phyloP scores from a whole-genome alignment of 1,284 basidiomycete genomes.

The Xerocomus tenax region DNA sequence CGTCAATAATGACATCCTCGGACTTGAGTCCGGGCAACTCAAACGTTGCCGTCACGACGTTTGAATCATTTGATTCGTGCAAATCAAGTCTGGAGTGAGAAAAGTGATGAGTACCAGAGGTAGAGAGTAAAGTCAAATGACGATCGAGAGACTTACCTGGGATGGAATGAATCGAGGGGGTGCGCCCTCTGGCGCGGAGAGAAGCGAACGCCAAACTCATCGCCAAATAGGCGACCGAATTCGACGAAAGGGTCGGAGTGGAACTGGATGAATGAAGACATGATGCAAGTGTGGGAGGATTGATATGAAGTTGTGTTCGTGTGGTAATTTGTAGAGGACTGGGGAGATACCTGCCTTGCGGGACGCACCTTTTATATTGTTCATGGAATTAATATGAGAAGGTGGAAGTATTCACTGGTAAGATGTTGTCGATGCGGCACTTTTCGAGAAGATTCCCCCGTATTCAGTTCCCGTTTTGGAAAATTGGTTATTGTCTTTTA shows the following conservation, averaged over 20 bases:
- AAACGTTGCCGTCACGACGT: constrained; percentile 34
- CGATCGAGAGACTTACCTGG: not conserved
- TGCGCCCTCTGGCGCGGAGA: not conserved
- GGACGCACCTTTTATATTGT: not conserved
- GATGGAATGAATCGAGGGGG: not conserved
- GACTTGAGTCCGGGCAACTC: constrained; percentile 40
- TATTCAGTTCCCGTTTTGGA: not conserved
- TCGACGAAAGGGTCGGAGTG: constrained; percentile 5
- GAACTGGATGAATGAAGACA: not conserved
- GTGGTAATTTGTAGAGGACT: not conserved
- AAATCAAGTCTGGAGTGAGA: constrained; percentile 28
- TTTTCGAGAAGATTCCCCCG: not conserved
- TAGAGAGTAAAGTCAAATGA: not conserved
- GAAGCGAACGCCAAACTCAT: not conserved
- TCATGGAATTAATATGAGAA: not conserved
- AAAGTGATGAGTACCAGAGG: not conserved
- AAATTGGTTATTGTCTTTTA: not conserved
- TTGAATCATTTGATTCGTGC: constrained; percentile 30
- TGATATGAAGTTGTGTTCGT: too few species aligned
- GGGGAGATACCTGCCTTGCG: not conserved
- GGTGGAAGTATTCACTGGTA: not conserved
- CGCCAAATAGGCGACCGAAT: constrained; percentile 13
- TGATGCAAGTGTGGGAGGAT: too few species aligned
- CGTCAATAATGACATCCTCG: constrained; percentile 33
- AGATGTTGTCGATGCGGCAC: not conserved